These are phyloP conservation scores for Didymella segeticola DNA, from an alignment of 2,329 filamentous ascomycete genomes.

Conservation along the genomic window DNA sequence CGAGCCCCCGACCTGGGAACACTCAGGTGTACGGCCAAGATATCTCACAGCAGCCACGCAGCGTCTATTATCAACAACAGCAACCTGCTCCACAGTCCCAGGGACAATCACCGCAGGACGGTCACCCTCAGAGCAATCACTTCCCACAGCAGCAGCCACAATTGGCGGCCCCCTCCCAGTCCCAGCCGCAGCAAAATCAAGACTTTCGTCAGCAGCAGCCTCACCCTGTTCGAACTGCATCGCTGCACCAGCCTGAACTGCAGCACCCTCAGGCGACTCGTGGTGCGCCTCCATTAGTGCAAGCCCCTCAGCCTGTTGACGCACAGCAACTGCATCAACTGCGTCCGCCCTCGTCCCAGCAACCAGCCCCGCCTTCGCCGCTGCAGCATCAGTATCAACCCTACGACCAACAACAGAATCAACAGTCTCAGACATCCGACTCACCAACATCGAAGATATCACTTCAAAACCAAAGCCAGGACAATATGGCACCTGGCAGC, in stretches of 20 bases:
- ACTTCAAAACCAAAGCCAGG: conserved; percentile 39
- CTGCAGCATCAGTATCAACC: conserved; percentile 43
- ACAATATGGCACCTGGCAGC: conserved; percentile 41
- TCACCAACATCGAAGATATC: conserved; percentile 36
- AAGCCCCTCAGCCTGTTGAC: conserved; percentile 37
- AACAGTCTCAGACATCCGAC: conserved; percentile 34
- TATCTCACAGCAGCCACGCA: conserved; percentile 35
- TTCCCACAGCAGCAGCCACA: conserved; percentile 36
- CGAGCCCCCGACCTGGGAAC: conserved; percentile 39
- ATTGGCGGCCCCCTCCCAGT: conserved; percentile 32
- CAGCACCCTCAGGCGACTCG: conserved; percentile 42
- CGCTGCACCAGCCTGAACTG: conserved; percentile 43
- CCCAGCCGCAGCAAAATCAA: conserved; percentile 43
- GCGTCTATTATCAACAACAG: conserved; percentile 44
- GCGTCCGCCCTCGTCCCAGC: conserved; percentile 44
- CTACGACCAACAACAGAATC: conserved; percentile 42
- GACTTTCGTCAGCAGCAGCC: conserved; percentile 36
- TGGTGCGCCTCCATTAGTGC: conserved; percentile 39
- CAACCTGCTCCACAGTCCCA: conserved; percentile 32
- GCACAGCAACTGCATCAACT: conserved; percentile 40
- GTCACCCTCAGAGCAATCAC: conserved; percentile 32
- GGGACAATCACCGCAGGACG: conserved; percentile 36
- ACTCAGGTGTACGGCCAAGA: conserved; percentile 40
- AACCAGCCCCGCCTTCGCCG: conserved; percentile 46
- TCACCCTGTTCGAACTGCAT: conserved; percentile 34